These are phyloP conservation scores for Kluyveromyces nonfermentans DNA, from an alignment of 805 yeast species.

Conservation along the genomic window DNA sequence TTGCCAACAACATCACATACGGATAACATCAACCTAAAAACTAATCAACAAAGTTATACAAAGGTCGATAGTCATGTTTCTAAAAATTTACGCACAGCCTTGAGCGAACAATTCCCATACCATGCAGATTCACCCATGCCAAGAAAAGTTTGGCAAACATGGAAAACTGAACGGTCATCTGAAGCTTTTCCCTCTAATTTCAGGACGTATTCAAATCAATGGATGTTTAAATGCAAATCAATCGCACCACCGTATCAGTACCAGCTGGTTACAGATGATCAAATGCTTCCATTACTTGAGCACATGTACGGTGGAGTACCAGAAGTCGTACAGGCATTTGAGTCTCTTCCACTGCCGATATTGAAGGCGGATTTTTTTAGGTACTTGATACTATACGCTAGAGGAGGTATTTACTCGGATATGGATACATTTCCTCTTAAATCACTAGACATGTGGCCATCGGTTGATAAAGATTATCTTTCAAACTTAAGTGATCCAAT, in stretches of 20 bases:
- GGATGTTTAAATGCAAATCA: conserved; percentile 34
- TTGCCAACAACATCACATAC: conserved; percentile 24
- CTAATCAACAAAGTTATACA: conserved; percentile 2
- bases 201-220: conserved; percentile 42
- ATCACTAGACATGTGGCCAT: conserved; percentile 69
- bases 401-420: conserved; percentile 91
- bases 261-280: conserved; percentile 62
- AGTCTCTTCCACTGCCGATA: conserved; percentile 67
- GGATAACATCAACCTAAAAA: conserved; percentile 14
- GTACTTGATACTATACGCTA: conserved; percentile 73
- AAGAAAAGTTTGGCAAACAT: conserved; percentile 84
- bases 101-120: conserved; percentile 69
- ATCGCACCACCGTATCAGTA: conserved; percentile 39
- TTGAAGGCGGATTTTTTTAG: conserved; percentile 91
- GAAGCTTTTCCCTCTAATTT: conserved; percentile 47
- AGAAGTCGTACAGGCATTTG: conserved; percentile 64
- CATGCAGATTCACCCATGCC: conserved; percentile 57
- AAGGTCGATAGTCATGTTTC: neutral
- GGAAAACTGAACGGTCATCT: conserved; percentile 65
- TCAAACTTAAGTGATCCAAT: conserved; percentile 10
- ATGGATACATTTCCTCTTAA: conserved; percentile 76
- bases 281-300: conserved; percentile 45
- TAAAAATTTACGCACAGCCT: conserved; percentile 33
- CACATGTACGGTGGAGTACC: conserved; percentile 65
- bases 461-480: conserved; percentile 30